Percentiles rank a stretch among this genome's conserved stretches.
These are phyloP conservation scores for Viridothelium virens DNA, from an alignment of 495 filamentous ascomycete species.

Conservation along the genomic window DNA sequence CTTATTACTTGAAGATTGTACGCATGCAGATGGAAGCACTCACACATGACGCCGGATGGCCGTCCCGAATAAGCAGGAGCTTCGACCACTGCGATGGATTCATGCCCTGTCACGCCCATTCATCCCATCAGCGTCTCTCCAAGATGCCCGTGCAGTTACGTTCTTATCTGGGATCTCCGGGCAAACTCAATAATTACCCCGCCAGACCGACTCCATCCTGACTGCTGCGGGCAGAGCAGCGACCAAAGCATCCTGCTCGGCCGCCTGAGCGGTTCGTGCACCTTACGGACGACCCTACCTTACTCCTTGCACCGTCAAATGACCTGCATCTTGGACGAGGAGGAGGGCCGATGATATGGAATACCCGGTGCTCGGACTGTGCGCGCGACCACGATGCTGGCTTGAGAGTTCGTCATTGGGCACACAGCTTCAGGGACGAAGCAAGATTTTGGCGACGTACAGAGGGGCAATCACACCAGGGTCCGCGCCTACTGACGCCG, in stretches of 20 bases:
- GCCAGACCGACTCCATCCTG: background rate
- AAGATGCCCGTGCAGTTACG: too few relatives aligned
- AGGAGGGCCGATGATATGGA: too few relatives aligned
- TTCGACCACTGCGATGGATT: background rate
- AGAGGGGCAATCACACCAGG: too few relatives aligned
- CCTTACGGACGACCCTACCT: too few relatives aligned
- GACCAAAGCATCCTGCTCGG: conserved; percentile 1
- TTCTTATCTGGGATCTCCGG: background rate
- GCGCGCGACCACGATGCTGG: background rate
- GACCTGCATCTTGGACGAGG: background rate
- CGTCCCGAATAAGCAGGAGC: background rate
- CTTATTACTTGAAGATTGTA: background rate
- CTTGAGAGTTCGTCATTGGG: conserved; percentile 1
- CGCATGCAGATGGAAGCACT: background rate
- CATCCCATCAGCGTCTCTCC: background rate
- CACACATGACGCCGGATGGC: background rate
- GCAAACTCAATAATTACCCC: background rate
- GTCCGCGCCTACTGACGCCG: conserved; percentile 3
- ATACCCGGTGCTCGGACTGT: too few relatives aligned
- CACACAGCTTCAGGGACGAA: background rate
- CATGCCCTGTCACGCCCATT: background rate
- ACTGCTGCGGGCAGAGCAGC: too few relatives aligned
- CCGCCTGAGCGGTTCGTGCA: background rate
- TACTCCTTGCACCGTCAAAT: background rate
- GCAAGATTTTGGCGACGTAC: too few relatives aligned